phyloP scores from a whole-genome alignment of 106 monocot species.

The Allium sativum region DNA sequence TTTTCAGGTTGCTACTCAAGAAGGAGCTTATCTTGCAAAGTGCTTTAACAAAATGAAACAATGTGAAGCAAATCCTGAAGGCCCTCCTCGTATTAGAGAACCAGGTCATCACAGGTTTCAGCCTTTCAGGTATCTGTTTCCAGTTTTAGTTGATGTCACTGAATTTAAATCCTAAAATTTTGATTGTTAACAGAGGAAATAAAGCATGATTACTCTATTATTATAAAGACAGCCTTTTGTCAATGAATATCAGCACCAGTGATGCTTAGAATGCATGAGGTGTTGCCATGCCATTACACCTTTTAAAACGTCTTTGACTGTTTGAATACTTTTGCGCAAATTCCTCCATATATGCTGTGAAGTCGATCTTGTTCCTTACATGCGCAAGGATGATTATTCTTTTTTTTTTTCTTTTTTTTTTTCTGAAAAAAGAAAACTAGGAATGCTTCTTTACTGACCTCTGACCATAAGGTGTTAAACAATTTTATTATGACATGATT shows the following conservation, averaged over 20 bases:
- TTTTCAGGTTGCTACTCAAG: constrained; percentile 62
- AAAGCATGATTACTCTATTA: not conserved
- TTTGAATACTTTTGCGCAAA: not conserved
- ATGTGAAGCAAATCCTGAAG: constrained; percentile 57
- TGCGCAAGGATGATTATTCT: no score
- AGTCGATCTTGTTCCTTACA: no score
- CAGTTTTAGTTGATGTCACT: not conserved
- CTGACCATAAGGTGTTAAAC: no score
- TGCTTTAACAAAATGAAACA: constrained; percentile 65
- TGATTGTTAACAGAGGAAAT: not conserved
- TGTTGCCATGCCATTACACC: no score
- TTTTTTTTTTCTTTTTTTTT: no score
- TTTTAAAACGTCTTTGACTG: not conserved
- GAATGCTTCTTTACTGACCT: no score
- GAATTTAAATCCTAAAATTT: not conserved
- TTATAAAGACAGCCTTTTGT: no score
- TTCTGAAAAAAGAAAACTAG: no score
- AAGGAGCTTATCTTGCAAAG: constrained; percentile 66
- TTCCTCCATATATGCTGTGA: no score
- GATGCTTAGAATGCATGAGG: no score
- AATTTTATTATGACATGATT: no score
- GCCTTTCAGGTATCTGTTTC: constrained; percentile 40
- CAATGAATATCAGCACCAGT: no score
- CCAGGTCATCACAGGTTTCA: constrained; percentile 51
- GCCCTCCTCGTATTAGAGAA: constrained; percentile 56